Evolutionary conservation across 148 eudicot species (phyloP), one percentile per base, ranked within the genome.

Genomic region (Cornus controversa): DNA sequence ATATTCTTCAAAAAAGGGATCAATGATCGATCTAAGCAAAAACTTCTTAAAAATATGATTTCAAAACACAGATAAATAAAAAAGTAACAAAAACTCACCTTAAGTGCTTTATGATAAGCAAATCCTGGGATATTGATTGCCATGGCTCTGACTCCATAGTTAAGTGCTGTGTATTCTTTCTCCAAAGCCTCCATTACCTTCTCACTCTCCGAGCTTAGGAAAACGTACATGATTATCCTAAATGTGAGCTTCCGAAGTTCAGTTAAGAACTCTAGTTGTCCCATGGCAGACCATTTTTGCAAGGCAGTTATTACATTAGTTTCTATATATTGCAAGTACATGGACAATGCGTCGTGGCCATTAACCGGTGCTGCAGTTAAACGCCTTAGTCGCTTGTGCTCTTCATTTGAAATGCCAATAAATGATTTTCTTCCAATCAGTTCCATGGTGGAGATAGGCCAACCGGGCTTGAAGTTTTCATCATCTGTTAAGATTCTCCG

Each of bases 61-160:
- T 50, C 15, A 50, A 16, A 50, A 50, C 18, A 50, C 0, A 11
- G 16, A 15, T 50, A 13, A 13, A 50, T 50, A 31, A 15, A 50
- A 50, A 42, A 36, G 16, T 0, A 8, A 64, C 22, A 0, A 64
- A 29, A 64, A 31, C 68, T 34, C 34, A 92, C 98, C 96, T 91
- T 87, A 69, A 94, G 94, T 29, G 97, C 96, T 40, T 84, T 87
- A 71, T 92, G 79, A 75, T 82, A 94, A 36, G 96, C 94, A 75
- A 95, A 95, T 57, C 99, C 99, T 0, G 99, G 96, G 11, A 93
- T 27, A 74, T 93, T 91, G 34, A 95, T 91, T 0, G 96, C 96
- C 93, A 93, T 88, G 9, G 98, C 89, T 80, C 97, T 77, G 81
- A 95, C 85, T 5, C 97, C 97, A 78, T 89, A 78, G 47, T 95